Percentiles rank a stretch among this genome's conserved stretches.
Conservation (phyloP, 2,329 filamentous ascomycete species). For the Sporothrix dimorphospora region DNA sequence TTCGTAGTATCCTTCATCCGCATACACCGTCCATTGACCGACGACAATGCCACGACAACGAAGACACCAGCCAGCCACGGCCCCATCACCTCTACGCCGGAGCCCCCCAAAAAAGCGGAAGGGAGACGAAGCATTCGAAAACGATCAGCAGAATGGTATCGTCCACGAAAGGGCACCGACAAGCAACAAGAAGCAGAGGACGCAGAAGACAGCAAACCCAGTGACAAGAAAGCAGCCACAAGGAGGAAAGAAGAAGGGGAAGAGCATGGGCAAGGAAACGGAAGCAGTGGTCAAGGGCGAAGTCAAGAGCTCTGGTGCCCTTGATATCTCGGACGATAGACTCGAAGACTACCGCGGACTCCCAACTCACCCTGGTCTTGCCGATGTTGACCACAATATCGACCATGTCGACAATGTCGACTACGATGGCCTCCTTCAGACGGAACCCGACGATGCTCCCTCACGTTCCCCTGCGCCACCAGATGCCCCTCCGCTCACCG, state of each 20-base stretch:
- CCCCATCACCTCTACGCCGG: not conserved
- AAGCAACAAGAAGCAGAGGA: slow-evolving; percentile 1
- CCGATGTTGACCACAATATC: no score
- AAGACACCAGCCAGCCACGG: not conserved
- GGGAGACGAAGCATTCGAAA: not conserved
- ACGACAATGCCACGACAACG: not conserved
- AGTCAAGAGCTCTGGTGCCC: not conserved
- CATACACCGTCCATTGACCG: not conserved
- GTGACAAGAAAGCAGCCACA: not conserved
- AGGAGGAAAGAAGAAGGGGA: not conserved
- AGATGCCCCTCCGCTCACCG: not conserved
- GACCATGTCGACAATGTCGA: not conserved
- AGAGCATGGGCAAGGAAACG: not conserved
- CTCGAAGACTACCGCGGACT: no score
- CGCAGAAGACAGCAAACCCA: no score
- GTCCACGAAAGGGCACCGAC: not conserved
- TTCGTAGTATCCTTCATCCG: not conserved
- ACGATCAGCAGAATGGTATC: not conserved
- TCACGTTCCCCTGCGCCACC: not conserved
- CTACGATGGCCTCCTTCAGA: not conserved
- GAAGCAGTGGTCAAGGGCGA: not conserved
- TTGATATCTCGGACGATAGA: not conserved
- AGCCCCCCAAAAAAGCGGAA: not conserved
- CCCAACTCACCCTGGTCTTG: no score
- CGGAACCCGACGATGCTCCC: not conserved